phyloP scores from a whole-genome alignment of 768 basidiomycete genomes.

The Suillus clintonianus region DNA sequence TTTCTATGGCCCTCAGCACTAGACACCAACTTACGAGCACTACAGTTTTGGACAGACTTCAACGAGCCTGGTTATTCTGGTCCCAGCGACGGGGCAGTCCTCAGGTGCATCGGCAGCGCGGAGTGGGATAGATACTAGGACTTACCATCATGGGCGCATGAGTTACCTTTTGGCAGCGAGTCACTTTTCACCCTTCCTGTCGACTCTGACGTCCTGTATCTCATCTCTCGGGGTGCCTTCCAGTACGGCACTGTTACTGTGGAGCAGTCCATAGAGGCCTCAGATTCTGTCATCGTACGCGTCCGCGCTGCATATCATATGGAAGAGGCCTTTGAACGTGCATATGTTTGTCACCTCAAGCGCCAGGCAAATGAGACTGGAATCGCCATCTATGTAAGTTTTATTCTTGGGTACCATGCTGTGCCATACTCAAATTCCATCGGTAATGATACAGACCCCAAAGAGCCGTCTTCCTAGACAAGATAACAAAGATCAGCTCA shows the following conservation, averaged over 20 bases:
- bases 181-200: constrained; percentile 32
- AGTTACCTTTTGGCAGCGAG: constrained; percentile 17
- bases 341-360: constrained; percentile 33
- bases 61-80: constrained; percentile 6
- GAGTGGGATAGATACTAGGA: constrained; percentile 17
- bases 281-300: constrained; percentile 23
- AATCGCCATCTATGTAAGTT: constrained; percentile 40
- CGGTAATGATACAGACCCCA: constrained; percentile 18
- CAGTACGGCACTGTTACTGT: constrained; percentile 23
- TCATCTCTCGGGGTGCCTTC: constrained; percentile 35
- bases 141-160: constrained; percentile 18
- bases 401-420: not conserved
- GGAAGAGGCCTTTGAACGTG: constrained; percentile 22
- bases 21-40: constrained; percentile 2
- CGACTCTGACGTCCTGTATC: constrained; percentile 30
- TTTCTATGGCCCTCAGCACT: not conserved
- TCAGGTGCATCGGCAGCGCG: constrained; percentile 9
- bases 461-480: not conserved
- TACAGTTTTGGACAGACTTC: constrained; percentile 8
- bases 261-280: constrained; percentile 13
- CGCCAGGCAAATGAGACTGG: constrained; percentile 29
- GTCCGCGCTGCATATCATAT: constrained; percentile 32
- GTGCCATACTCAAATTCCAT: not conserved
- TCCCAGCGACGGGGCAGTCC: constrained; percentile 16
- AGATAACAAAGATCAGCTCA: constrained; percentile 15